Evolutionary conservation across 306 rosid species (phyloP), one percentile per base, ranked within the genome.

Genomic region (Lathyrus oleraceus): DNA sequence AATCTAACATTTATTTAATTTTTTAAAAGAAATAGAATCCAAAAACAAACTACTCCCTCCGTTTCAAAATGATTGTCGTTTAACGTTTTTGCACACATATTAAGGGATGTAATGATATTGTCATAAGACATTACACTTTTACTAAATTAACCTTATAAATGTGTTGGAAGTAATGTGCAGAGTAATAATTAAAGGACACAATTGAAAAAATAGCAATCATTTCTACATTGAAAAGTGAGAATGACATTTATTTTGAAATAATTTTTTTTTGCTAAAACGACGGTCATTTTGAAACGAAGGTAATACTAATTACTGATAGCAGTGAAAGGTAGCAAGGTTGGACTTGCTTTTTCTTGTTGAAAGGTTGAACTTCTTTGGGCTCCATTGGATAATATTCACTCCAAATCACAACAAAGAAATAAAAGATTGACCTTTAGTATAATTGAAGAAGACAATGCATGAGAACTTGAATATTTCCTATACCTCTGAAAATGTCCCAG

Each of bases 401-500:
- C 58, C 51, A 70, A 53, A 42, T 74, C 70, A 67, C 35, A 40
- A 21, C 40, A 49, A 51, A 17, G 32, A 78, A 64, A 49, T 53
- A 47, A 71, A 53, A 60, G 57, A 76, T 38, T 20, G 67, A 44
- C 52, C 21, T 16, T 16, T 10, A n/a, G 42, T 35, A 32, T 30
- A 32, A 70, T 73, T 48, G 45, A 49, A 66, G 20, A 54, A 51
- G 39, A 36, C 63, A 57, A 28, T 19, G 21, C 71, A 67, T 30
- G 77, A 65, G 35, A 61, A 21, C n/a, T 19, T 2, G 6, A 59
- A 59, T 69, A 70, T 44, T 47, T 40, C 72, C 66, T 14, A 32
- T 89, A 91, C 97, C 99, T 94, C 99, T 16, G 99, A 94, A 86
- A 91, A 94, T 17, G 99, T 94, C 83, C 99, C 99, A 0, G 99